phyloP scores from a whole-genome alignment of 129 eudicot genomes.

The Glebionis coronaria region DNA sequence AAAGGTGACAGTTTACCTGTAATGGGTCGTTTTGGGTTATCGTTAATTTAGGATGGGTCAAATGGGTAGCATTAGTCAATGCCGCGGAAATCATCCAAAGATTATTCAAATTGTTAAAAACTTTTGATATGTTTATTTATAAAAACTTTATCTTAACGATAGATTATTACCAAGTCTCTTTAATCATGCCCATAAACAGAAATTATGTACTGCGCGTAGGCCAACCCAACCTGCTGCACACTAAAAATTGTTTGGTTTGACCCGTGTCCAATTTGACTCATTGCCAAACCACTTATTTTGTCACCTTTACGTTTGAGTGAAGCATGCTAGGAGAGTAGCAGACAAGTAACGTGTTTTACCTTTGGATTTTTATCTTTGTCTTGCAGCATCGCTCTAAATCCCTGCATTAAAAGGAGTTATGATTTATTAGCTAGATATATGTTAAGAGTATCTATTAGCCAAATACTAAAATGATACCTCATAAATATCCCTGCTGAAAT shows the following conservation, averaged over 20 bases:
- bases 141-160: no score
- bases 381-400: slow-evolving; percentile 81
- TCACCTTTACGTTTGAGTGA: neutral
- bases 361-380: slow-evolving; percentile 94
- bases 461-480: slow-evolving; percentile 50
- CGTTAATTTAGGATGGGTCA: no score
- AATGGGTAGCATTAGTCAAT: no score
- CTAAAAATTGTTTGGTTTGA: no score
- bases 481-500: slow-evolving; percentile 71
- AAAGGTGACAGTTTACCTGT: neutral
- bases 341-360: slow-evolving; percentile 31
- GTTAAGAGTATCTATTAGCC: slow-evolving; percentile 1
- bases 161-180: neutral
- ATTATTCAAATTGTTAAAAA: no score
- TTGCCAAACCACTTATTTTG: neutral
- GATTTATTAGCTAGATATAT: neutral
- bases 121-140: no score
- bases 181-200: neutral
- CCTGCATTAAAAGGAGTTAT: slow-evolving; percentile 48
- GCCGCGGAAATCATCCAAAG: no score
- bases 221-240: no score
- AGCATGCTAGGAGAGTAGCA: no score
- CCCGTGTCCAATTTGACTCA: no score
- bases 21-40: neutral
- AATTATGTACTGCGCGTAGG: neutral